Percentiles rank a stretch among this genome's conserved stretches.
phyloP scores from a whole-genome alignment of 768 basidiomycete species.

The Boletellus ananiceps region DNA sequence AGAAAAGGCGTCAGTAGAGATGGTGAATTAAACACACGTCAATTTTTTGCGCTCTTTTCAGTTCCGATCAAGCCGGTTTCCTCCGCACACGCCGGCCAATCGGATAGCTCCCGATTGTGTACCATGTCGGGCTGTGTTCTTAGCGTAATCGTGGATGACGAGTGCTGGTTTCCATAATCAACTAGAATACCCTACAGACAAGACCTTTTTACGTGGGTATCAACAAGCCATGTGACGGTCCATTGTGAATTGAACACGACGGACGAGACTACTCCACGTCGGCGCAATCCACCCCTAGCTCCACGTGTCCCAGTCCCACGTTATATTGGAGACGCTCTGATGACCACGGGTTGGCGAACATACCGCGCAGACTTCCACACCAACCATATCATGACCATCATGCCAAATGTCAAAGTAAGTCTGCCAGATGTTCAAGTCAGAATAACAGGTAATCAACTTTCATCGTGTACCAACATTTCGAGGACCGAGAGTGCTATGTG shows the following conservation, averaged over 20 bases:
- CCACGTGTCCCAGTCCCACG: neutral
- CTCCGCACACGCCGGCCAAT: constrained; percentile 24
- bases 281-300: neutral
- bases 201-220: neutral
- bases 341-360: constrained; percentile 27
- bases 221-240: neutral
- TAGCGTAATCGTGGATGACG: no score
- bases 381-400: constrained; percentile 47
- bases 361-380: constrained; percentile 48
- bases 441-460: neutral
- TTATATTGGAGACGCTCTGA: constrained; percentile 24
- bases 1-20: constrained; percentile 1
- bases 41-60: constrained; percentile 12
- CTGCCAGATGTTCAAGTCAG: constrained; percentile 27
- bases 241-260: neutral
- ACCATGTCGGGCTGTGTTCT: neutral
- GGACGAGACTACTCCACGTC: neutral
- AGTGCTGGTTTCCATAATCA: no score
- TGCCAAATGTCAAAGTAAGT: constrained; percentile 42
- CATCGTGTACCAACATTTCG: constrained; percentile 40
- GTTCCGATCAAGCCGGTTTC: constrained; percentile 30
- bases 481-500: constrained; percentile 46
- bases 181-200: no score
- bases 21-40: neutral
- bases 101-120: constrained; percentile 7